Evolutionary conservation across 1,139 yeast species (phyloP).

Genomic region (Zygoascus hellenicus): DNA sequence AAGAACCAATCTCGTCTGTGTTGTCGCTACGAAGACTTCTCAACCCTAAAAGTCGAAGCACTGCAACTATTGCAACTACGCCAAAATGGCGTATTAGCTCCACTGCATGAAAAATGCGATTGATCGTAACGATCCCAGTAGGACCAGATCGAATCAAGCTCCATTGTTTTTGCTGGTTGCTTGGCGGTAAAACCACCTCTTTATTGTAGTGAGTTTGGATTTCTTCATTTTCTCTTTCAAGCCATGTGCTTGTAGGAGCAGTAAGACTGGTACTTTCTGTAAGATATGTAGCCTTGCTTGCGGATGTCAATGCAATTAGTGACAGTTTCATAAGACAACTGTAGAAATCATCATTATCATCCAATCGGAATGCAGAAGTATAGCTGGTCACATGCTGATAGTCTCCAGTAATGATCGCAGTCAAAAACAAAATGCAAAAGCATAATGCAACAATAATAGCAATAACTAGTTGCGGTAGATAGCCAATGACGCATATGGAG

Average conservation of each 20-base stretch:
- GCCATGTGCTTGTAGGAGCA: slow-evolving; percentile 52
- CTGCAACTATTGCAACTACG: too few species aligned
- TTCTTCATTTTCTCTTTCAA: slow-evolving; percentile 36
- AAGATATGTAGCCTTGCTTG: slow-evolving; percentile 60
- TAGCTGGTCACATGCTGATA: slow-evolving; percentile 40
- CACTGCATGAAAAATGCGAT: slow-evolving; percentile 18
- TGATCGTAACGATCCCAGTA: slow-evolving; percentile 13
- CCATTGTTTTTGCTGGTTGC: slow-evolving; percentile 3
- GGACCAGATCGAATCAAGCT: slow-evolving; percentile 1
- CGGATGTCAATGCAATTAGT: slow-evolving; percentile 56
- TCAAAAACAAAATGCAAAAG: slow-evolving; percentile 46
- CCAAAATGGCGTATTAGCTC: slow-evolving; percentile 15
- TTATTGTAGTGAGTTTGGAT: slow-evolving; percentile 1
- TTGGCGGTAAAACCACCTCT: slow-evolving; percentile 5
- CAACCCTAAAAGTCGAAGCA: too few species aligned
- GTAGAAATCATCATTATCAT: slow-evolving; percentile 58
- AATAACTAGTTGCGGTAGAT: slow-evolving; percentile 55
- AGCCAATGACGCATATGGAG: slow-evolving; percentile 48
- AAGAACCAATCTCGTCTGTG: too few species aligned
- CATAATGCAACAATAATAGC: slow-evolving; percentile 48
- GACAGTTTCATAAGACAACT: slow-evolving; percentile 57
- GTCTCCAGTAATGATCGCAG: slow-evolving; percentile 53
- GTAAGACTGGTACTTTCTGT: slow-evolving; percentile 51
- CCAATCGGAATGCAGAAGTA: slow-evolving; percentile 29
- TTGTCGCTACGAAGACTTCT: too few species aligned